Evolutionary conservation across 2,329 filamentous ascomycete genomes (phyloP), one percentile per base, ranked within the genome.

Genomic region (Ascochyta koolunga): DNA sequence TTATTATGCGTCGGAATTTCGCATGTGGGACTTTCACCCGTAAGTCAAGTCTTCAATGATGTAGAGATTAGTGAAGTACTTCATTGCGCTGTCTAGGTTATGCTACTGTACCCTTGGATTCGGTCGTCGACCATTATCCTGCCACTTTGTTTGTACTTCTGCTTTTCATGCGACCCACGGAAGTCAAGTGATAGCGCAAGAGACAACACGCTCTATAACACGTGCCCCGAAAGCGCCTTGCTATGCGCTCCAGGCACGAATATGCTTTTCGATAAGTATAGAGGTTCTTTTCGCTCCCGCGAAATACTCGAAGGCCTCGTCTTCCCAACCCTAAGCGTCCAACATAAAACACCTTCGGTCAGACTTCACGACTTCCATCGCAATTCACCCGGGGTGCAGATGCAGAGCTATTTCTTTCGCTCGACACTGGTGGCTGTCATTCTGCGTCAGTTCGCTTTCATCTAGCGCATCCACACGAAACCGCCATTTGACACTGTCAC

Each of bases 391-490:
- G 18, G 22, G 32, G 39, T 22, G 40, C 19, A 37, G 22, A 44
- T 44, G 37, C 25, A 39, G 46, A n/a, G 25, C 47, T 43, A 47
- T 25, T 15, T 24, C 37, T 21, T 16, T 21, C 6, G 9, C 21
- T 45, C 25, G 18, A 45, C 32, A 19, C 35, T 29, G 29, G 6
- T 24, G 45, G 32, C 13, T 31, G 39, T 31, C 24, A 8, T 45
- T 31, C 40, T 31, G 19, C 36, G n/a, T 41, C 29, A 18, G 36
- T 35, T 43, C 45, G 41, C 27, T 41, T 13, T 39, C 19, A 36
- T 43, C 46, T 54, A 54, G 46, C 29, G 35, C 40, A 49, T 45
- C 51, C 51, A 54, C 40, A 19, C 45, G 40, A 54, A 50, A 50
- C 51, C 21, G 32, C 51, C 29, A 46, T 11, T 24, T 41, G 36